Evolutionary conservation across 1,284 basidiomycete genomes (phyloP), one percentile per base, ranked within the genome.

Genomic region (Cutaneotrichosporon sp.): DNA sequence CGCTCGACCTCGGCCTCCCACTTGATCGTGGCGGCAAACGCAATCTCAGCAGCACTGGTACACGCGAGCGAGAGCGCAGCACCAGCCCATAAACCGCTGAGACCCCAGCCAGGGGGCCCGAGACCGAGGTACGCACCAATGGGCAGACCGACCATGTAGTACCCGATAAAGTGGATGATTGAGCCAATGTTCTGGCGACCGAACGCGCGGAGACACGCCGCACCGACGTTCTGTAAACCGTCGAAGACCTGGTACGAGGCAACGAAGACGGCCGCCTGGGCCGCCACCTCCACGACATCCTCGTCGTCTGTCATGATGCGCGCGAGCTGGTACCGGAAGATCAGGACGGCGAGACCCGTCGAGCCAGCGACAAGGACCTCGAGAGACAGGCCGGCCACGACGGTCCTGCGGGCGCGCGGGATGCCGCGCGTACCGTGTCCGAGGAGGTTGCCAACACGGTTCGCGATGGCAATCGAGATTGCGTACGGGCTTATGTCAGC

Each of bases 371-470:
- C 65, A 14, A 49, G 42, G 49, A 73, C 30, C 36, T 72, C 66
- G 38, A 74, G 62, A 26, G 69, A 21, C 34, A 73, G 68, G 16
- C 67, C 70, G 0, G 72, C 73, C 11, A 63, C 60, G 11, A 75
- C 68, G 26, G 65, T 62, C 9, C 61, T 51, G 13, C 62, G 65
- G 4, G 71, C 69, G 16, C 71, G 63, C 40, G 66, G 67, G 61
- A 69, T 70, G 2, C 71, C 72, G 9, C 64, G 61, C 10, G 57
- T 42, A 26, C 72, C 72, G 52, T 70, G 65, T 22, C 73, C 73
- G 21, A 74, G 68, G 22, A 75, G 69, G 62, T 73, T 73, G 22
- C 73, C 73, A 26, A 74, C 61, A 42, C 71, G 64, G 65, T 67
- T 66, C 5, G 64, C 69, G 57, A 73, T 66, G 13, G 58, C 65